Evolutionary conservation across 345 rosid species (phyloP), one percentile per base, ranked within the genome.

Genomic region (Camelina neglecta): DNA sequence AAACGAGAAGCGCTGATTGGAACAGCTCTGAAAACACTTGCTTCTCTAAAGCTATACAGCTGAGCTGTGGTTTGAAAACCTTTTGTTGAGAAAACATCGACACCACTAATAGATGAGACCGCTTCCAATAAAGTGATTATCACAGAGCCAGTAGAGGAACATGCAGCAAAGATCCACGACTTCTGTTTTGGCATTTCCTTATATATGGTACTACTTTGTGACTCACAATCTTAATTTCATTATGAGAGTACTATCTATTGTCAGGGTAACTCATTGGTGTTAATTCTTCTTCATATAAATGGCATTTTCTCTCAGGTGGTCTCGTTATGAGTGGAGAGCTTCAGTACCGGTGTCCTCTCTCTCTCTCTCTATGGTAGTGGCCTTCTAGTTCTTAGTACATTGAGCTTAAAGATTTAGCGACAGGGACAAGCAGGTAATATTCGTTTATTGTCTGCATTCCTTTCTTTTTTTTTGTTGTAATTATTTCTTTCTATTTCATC

Each of bases 101-200:
- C 80, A 69, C 58, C 82, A 23, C 66, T 0, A 66, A 66, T 31
- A 13, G 82, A 83, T 68, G 88, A 74, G 7, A 21, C 73, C 63
- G 16, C 41, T 42, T 51, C 73, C 42, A 80, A 36, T 55, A 54
- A 71, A 60, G 47, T 41, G 36, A 76, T 20, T 42, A 23, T 13
- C 41, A 50, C 47, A 12, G 87, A 81, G 66, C 41, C 77, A 6
- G 79, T 33, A 8, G 74, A 69, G 80, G 90, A 81, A 65, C 67
- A 70, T 75, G 88, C 87, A 6, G 96, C 98, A 5, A 89, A 83
- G 84, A 88, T 91, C 72, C 98, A 91, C 61, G 98, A 93, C 78
- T 93, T 93, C 64, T 93, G 97, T 80, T 92, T 93, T 55, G 98
- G 98, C 66, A 91, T 93, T 75, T 29, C 98, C 98, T 56, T 29